phyloP scores from a whole-genome alignment of 2,329 filamentous ascomycete genomes.

The Dactylellina drechsleri region DNA sequence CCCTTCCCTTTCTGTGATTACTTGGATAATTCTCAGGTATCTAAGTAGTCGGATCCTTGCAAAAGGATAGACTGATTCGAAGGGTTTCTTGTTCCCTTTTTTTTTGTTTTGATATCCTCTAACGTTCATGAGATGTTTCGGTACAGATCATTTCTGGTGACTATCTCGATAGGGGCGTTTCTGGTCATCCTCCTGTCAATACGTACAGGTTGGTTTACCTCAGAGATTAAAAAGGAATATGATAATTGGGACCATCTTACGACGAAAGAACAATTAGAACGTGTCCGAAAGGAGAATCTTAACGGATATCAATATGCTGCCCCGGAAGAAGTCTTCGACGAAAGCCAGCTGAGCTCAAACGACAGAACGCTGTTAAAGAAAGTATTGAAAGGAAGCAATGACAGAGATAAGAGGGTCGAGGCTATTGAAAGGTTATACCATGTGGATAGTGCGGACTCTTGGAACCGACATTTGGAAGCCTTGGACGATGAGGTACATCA shows the following conservation, averaged over 20 bases:
- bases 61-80: background rate
- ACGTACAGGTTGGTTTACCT: constrained; percentile 49
- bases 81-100: constrained; percentile 7
- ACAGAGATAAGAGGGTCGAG: constrained; percentile 30
- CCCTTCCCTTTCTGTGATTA: background rate
- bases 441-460: constrained; percentile 37
- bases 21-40: background rate
- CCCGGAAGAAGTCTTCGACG: constrained; percentile 33
- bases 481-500: constrained; percentile 46
- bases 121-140: constrained; percentile 31
- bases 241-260: constrained; percentile 47
- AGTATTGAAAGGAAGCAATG: constrained; percentile 25
- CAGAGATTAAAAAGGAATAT: constrained; percentile 17
- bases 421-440: constrained; percentile 37
- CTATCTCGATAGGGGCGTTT: constrained; percentile 48
- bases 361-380: constrained; percentile 25
- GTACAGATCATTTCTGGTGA: constrained; percentile 44
- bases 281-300: constrained; percentile 25
- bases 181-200: constrained; percentile 43
- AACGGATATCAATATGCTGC: constrained; percentile 51
- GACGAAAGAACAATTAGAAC: constrained; percentile 47
- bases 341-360: constrained; percentile 27
- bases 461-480: constrained; percentile 42
- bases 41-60: background rate
- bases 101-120: constrained; percentile 3